Percentiles rank a stretch among this genome's conserved stretches.
These are phyloP conservation scores for Botrytis sinoallii DNA, from an alignment of 2,329 filamentous ascomycete genomes.

Conservation along the genomic window DNA sequence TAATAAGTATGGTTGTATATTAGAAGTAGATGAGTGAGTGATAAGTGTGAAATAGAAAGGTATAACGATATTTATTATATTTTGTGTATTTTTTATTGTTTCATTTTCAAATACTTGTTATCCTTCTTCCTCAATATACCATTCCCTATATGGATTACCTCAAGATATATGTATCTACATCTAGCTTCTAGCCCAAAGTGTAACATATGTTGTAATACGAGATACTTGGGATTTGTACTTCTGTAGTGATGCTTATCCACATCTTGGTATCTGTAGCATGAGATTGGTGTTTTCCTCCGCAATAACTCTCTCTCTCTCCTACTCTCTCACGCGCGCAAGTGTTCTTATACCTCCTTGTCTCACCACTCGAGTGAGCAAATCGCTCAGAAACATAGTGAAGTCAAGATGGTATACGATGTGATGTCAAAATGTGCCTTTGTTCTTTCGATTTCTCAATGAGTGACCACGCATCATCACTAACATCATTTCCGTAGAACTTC, in stretches of 20 bases:
- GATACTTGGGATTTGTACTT: not conserved
- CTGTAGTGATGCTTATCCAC: not conserved
- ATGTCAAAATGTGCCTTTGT: not conserved
- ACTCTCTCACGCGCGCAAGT: too few relatives aligned
- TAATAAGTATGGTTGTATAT: too few relatives aligned
- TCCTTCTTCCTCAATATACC: too few relatives aligned
- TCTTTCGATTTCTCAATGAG: not conserved
- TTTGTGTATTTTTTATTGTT: too few relatives aligned
- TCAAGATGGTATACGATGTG: too few relatives aligned
- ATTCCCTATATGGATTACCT: too few relatives aligned
- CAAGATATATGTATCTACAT: too few relatives aligned
- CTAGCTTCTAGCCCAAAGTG: too few relatives aligned
- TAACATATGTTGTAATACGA: too few relatives aligned
- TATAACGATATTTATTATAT: not conserved
- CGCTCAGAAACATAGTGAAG: too few relatives aligned
- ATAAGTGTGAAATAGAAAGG: not conserved
- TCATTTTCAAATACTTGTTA: too few relatives aligned
- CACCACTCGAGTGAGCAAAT: not conserved
- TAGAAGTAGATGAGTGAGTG: too few relatives aligned
- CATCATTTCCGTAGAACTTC: not conserved
- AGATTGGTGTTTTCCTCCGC: not conserved
- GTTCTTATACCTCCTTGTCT: not conserved
- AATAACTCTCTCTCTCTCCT: not conserved
- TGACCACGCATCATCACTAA: not conserved
- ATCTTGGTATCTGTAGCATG: not conserved